Evolutionary conservation across 352 stramenopile genomes (phyloP), one percentile per base, ranked within the genome.

Genomic region (Pythium myriotylum): DNA sequence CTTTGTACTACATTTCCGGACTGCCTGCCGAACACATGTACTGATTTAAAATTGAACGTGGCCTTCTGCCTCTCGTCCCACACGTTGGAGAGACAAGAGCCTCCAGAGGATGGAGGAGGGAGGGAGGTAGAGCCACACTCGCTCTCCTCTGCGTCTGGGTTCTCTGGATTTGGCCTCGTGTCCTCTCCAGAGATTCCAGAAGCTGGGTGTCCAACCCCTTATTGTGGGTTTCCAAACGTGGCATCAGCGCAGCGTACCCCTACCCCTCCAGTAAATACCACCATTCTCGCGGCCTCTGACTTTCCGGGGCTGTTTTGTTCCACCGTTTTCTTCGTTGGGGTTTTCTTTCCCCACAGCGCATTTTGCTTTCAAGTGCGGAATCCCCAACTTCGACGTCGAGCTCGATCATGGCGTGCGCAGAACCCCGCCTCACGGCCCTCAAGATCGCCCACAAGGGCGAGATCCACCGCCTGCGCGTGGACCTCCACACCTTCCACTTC

Each of bases 371-470:
- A 6, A 6, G 29, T 55, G 32, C 23, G 22, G 13, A 40, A 13
- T 27, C 13, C 27, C 19, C 17, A 43, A 43, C 40, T 43, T 37
- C 45, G 39, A 51, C 27, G 2, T 20, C n/a, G 40, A 54, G 7
- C 19, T 26, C n/a, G 23, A 55, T 35, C 19, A 37, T 89, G 80
- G 72, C 68, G 50, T 69, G 72, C 62, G 26, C 65, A 33, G 67
- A 76, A 67, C 72, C 64, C 45, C 59, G 54, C 41, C 54, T 86
- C 53, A 87, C 79, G 43, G 75, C 84, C 7, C 65, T 95, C 22
- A 95, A 95, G 79, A 76, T 95, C 56, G 80, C 68, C 61, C 77
- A 86, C 82, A 91, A 89, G 65, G 84, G 86, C 51, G 86, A 95
- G 68, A 88, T 95, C 55, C 84, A 92, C 70, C 84, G 86, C 65